Percentiles rank a stretch among this genome's conserved stretches.
These are phyloP conservation scores for Neophaeococcomyces mojaviensis DNA, from an alignment of 2,329 filamentous ascomycete species.

Conservation along the genomic window DNA sequence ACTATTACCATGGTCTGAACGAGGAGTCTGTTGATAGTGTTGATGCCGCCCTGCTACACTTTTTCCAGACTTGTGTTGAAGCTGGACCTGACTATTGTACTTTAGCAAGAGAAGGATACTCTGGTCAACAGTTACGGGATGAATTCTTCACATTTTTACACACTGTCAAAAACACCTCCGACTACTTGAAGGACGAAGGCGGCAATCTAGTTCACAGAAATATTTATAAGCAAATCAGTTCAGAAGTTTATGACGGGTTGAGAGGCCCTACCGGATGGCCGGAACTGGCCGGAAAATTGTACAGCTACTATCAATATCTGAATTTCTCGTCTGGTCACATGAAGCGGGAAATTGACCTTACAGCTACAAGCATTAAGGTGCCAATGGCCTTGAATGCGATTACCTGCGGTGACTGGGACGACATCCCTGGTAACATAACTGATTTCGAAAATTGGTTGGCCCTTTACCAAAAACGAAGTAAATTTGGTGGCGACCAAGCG, in stretches of 20 bases:
- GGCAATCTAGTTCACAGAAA: too few species aligned
- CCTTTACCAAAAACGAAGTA: neutral
- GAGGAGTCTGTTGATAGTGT: neutral
- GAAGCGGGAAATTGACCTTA: neutral
- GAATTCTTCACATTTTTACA: neutral
- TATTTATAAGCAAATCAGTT: too few species aligned
- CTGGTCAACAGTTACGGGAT: neutral
- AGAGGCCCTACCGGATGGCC: too few species aligned
- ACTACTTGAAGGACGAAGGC: too few species aligned
- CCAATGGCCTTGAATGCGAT: neutral
- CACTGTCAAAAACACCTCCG: neutral
- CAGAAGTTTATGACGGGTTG: too few species aligned
- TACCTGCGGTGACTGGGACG: slow-evolving; percentile 7
- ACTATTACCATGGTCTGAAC: slow-evolving; percentile 9
- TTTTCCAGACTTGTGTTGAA: neutral
- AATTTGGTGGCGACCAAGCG: slow-evolving; percentile 1
- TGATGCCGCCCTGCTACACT: neutral
- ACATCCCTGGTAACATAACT: neutral
- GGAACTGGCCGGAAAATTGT: too few species aligned
- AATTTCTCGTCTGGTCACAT: neutral
- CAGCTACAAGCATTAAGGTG: neutral
- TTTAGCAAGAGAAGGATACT: neutral
- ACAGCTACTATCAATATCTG: too few species aligned
- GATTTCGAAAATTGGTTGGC: neutral
- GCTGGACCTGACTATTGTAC: slow-evolving; percentile 1